Conservation (phyloP, 495 filamentous ascomycete genomes). For the Talaromyces borbonicus region DNA sequence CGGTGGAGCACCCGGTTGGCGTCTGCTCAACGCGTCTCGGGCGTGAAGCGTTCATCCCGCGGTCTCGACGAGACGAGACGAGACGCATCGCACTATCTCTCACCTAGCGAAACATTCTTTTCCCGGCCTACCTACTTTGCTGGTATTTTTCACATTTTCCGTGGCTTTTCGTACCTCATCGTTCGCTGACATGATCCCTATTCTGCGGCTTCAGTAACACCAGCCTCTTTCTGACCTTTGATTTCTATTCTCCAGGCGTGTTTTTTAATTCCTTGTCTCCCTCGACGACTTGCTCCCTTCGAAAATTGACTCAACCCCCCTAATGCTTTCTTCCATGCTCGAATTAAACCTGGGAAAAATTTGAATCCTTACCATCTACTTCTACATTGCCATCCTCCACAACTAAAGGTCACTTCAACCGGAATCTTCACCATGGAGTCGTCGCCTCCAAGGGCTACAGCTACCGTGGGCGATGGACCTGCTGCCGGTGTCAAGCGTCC, state of each 20-base stretch:
- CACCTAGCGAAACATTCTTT: conserved; percentile 31
- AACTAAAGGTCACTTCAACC: too few relatives aligned
- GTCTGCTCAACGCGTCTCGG: conserved; percentile 42
- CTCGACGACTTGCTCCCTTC: conserved; percentile 13
- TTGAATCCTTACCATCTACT: too few relatives aligned
- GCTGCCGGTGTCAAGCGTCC: conserved; percentile 65
- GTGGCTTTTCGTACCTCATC: too few relatives aligned
- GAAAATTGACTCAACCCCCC: not conserved
- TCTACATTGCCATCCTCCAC: too few relatives aligned
- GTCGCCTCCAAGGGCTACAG: conserved; percentile 28
- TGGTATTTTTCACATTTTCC: too few relatives aligned
- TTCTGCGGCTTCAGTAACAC: too few relatives aligned
- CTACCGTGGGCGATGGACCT: conserved; percentile 25
- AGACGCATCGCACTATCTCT: too few relatives aligned
- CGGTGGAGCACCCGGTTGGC: conserved; percentile 28
- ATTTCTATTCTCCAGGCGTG: too few relatives aligned
- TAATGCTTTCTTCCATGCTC: not conserved
- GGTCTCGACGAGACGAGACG: conserved; percentile 31
- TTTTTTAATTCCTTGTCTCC: too few relatives aligned
- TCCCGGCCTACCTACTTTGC: too few relatives aligned
- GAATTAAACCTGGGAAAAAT: not conserved
- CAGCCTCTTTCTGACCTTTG: too few relatives aligned
- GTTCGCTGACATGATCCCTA: too few relatives aligned
- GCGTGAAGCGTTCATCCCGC: conserved; percentile 36
- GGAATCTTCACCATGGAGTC: conserved; percentile 40